These are phyloP conservation scores for Fraxinus latifolia DNA, from an alignment of 305 asterid species.

Conservation along the genomic window DNA sequence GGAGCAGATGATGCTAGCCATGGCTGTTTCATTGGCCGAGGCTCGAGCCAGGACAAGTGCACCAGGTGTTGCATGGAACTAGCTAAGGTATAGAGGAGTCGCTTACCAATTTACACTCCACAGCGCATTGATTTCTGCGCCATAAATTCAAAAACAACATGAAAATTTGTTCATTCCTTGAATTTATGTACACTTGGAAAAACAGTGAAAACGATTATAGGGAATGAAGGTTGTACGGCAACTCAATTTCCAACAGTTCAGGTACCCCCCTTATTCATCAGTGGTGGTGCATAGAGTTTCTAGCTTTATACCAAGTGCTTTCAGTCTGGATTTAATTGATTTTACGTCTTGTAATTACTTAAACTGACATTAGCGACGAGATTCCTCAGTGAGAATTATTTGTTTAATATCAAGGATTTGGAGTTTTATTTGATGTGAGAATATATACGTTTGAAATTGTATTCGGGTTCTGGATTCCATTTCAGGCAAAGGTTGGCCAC, in stretches of 20 bases:
- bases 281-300: not conserved
- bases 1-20: constrained; percentile 99
- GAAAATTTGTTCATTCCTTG: not conserved
- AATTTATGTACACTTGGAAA: not conserved
- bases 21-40: constrained; percentile 97
- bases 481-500: not conserved
- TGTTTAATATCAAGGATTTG: not conserved
- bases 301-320: constrained; percentile 1
- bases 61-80: constrained; percentile 79
- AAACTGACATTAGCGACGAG: not conserved
- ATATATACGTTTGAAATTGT: not conserved
- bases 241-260: not conserved
- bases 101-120: not conserved
- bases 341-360: not conserved
- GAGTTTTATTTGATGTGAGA: not conserved
- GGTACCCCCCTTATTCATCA: not conserved
- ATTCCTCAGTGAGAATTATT: not conserved
- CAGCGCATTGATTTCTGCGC: not conserved
- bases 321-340: constrained; percentile 4
- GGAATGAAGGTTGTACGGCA: not conserved
- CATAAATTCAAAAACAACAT: not conserved
- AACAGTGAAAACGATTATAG: not conserved
- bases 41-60: constrained; percentile 61
- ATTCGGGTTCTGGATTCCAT: not conserved
- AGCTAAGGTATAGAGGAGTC: constrained; percentile 30